These are phyloP conservation scores for Symbiodinium pilosum DNA, from an alignment of 73 alveolate species.

Conservation along the genomic window DNA sequence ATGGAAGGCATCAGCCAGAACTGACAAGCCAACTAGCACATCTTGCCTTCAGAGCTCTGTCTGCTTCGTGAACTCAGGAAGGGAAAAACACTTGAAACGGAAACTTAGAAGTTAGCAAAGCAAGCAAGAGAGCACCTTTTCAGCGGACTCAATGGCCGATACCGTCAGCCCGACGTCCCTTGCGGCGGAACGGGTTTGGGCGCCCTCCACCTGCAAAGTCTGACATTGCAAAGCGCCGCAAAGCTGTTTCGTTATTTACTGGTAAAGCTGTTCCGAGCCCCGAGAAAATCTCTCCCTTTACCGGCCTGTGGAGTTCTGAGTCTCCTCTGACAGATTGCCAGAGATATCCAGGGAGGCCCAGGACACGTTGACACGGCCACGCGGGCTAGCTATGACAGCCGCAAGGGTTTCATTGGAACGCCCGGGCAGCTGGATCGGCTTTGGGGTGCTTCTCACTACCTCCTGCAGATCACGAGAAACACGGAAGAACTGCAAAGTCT, in stretches of 20 bases:
- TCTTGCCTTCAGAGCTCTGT: no score
- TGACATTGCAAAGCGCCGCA: not conserved
- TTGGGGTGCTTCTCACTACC: not conserved
- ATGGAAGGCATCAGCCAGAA: no score
- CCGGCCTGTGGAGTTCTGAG: not conserved
- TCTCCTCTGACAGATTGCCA: not conserved
- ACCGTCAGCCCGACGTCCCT: not conserved
- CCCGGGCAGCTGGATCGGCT: not conserved
- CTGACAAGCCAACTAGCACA: no score
- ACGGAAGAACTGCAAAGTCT: no score
- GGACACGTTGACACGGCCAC: not conserved
- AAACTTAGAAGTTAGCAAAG: no score
- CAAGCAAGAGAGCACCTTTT: no score
- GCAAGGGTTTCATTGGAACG: not conserved
- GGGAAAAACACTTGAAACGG: no score
- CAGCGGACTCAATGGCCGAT: conserved; percentile 1
- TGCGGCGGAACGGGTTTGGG: not conserved
- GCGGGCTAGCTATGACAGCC: not conserved
- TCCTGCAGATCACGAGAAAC: not conserved
- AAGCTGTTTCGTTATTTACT: no score
- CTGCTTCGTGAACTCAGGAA: no score
- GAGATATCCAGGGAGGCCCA: not conserved
- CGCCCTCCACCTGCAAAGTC: not conserved
- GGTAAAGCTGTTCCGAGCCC: not conserved
- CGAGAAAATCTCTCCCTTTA: no score